These are phyloP conservation scores for Colletotrichum sp. DNA, from an alignment of 2,329 filamentous ascomycete genomes.

Conservation along the genomic window DNA sequence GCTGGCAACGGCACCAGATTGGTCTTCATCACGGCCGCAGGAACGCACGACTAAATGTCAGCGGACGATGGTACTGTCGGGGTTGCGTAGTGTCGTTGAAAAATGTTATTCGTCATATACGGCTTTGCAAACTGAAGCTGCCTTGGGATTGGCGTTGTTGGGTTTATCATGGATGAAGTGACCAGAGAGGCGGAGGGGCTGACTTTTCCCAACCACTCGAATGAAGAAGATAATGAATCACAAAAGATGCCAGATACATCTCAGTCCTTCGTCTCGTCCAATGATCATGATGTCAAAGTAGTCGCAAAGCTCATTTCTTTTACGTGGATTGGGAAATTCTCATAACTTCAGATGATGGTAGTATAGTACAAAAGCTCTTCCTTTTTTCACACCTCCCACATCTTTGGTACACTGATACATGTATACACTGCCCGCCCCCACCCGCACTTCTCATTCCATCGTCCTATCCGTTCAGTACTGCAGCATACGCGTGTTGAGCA, in stretches of 20 bases:
- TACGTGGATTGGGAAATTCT: background rate
- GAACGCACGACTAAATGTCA: background rate
- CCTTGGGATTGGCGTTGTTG: background rate
- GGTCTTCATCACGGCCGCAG: slow-evolving; percentile 65
- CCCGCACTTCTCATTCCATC: background rate
- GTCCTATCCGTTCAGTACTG: background rate
- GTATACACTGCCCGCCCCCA: background rate
- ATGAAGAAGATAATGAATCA: background rate
- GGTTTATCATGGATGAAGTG: background rate
- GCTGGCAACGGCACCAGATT: slow-evolving; percentile 72
- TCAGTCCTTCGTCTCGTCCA: background rate
- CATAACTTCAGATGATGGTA: slow-evolving; percentile 8
- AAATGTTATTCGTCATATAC: background rate
- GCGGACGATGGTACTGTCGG: background rate
- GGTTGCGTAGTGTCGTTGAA: background rate
- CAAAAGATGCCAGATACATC: background rate
- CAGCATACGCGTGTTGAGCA: slow-evolving; percentile 52
- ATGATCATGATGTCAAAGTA: background rate
- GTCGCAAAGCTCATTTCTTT: background rate
- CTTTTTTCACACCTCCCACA: background rate
- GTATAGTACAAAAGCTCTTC: slow-evolving; percentile 14
- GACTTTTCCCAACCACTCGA: background rate
- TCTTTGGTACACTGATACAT: slow-evolving; percentile 12
- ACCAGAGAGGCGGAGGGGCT: background rate
- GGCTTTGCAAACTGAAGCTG: background rate